phyloP scores from a whole-genome alignment of 148 eudicot species.

The Rhododendron ovatum region DNA sequence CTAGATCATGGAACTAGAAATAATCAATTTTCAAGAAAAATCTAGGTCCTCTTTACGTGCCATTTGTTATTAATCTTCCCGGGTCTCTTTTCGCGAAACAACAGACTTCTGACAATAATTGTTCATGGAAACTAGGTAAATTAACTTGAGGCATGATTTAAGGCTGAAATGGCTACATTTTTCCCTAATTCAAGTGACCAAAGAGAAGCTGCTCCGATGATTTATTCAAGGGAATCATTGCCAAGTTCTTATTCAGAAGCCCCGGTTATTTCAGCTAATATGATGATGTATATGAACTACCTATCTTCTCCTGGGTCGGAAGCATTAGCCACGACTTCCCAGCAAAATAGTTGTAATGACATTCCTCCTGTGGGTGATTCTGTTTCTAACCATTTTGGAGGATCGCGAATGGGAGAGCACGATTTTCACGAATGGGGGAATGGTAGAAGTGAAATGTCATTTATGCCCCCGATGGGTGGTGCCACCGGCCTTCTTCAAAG shows the following conservation, averaged over 20 bases:
- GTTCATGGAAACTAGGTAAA: neutral
- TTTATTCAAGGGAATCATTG: constrained; percentile 27
- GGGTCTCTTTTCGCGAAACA: neutral
- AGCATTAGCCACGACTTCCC: constrained; percentile 19
- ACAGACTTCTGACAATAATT: constrained; percentile 2
- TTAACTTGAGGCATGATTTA: neutral
- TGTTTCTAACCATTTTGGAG: constrained; percentile 27
- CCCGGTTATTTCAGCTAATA: constrained; percentile 22
- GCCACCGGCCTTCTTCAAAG: constrained; percentile 20
- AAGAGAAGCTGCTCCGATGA: constrained; percentile 26
- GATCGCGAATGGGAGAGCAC: constrained; percentile 12
- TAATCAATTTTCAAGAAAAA: neutral
- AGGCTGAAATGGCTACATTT: constrained; percentile 32
- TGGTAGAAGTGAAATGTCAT: constrained; percentile 28
- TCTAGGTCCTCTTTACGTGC: neutral
- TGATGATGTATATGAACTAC: constrained; percentile 46
- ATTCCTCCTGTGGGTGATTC: constrained; percentile 14
- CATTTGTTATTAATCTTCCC: neutral
- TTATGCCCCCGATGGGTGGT: constrained; percentile 25
- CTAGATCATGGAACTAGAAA: neutral
- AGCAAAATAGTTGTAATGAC: constrained; percentile 20
- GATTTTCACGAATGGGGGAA: constrained; percentile 32
- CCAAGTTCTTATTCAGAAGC: constrained; percentile 28
- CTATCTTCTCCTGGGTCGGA: constrained; percentile 32
- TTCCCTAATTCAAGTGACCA: constrained; percentile 31